Evolutionary conservation across 1,284 basidiomycete species (phyloP), one percentile per base, ranked within the genome.

Genomic region (Pseudozyma hubeiensis): DNA sequence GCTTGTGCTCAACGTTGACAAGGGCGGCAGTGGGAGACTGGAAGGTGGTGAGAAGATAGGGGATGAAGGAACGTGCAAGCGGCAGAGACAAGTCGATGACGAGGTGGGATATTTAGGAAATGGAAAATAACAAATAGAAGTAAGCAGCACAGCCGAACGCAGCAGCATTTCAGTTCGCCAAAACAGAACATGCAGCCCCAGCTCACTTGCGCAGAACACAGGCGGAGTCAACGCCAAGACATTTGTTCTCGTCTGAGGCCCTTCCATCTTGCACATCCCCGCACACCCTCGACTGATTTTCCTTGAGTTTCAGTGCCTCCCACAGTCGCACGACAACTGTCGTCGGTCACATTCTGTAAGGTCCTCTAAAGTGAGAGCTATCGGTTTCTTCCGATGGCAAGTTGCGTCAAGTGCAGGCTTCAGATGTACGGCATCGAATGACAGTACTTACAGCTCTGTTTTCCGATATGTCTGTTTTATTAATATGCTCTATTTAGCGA

Each of bases 31-130:
- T 16, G 17, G 48, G 7, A 34, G 40, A 10, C n/a, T 6, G 44
- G 48, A 6, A 49, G 9, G 37, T 19, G 30, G 9, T n/a, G n/a
- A 29, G 5, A n/a, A 44, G 40, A 43, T 43, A 41, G 35, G 30
- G 4, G 16, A 13, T 24, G 35, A 40, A 9, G 6, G 35, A 33
- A 14, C 29, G 17, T 17, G 45, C n/a, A 48, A 41, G 14, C n/a
- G 24, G 30, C 8, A 43, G 45, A 47, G 5, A 35, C 13, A 39
- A 35, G 40, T 33, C 30, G 37, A 62, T 53, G 59, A 62, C 59
- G 59, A 54, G 24, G 52, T 54, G 59, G 47, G 45, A 43, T 33
- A 5, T 44, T 34, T 33, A 5, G n/a, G 10, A 35, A 24, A 11
- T 44, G 35, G 40, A 41, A 41, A 9, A 7, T 7, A 19, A 9